Percentiles rank a stretch among this genome's conserved stretches.
Conservation (phyloP, 768 basidiomycete species). For the Hirschioporus abietinus region DNA sequence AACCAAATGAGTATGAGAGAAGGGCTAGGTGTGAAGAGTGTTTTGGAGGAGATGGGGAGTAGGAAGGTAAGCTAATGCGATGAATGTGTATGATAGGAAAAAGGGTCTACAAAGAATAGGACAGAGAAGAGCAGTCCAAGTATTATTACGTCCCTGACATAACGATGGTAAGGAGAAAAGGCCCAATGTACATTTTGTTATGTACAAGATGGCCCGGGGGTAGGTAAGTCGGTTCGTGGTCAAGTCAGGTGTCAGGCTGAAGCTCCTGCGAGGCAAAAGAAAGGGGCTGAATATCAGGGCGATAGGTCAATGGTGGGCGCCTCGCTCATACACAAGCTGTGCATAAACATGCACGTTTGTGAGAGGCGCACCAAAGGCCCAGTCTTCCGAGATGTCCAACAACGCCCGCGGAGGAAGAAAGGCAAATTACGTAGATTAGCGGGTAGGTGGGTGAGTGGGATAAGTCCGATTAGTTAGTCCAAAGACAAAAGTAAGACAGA, state of each 20-base stretch:
- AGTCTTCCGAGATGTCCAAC: no score
- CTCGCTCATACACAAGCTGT: not conserved
- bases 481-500: not conserved
- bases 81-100: not conserved
- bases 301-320: no score
- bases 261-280: not conserved
- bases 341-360: not conserved
- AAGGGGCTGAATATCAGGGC: no score
- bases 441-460: not conserved
- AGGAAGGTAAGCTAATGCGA: not conserved
- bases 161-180: not conserved
- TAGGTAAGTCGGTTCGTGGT: not conserved
- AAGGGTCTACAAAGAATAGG: not conserved
- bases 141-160: not conserved
- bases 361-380: no score
- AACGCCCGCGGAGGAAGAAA: not conserved
- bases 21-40: not conserved
- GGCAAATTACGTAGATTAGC: not conserved
- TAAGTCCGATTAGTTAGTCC: not conserved
- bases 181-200: not conserved
- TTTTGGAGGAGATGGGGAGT: not conserved
- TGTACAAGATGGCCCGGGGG: not conserved
- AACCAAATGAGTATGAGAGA: no score
- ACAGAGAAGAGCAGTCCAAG: not conserved
- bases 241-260: not conserved